A percentile compares a stretch with the other conserved stretches of the same genome.
phyloP scores from a whole-genome alignment of 371 early-diverging fungal species.

The Mucor sp. region DNA sequence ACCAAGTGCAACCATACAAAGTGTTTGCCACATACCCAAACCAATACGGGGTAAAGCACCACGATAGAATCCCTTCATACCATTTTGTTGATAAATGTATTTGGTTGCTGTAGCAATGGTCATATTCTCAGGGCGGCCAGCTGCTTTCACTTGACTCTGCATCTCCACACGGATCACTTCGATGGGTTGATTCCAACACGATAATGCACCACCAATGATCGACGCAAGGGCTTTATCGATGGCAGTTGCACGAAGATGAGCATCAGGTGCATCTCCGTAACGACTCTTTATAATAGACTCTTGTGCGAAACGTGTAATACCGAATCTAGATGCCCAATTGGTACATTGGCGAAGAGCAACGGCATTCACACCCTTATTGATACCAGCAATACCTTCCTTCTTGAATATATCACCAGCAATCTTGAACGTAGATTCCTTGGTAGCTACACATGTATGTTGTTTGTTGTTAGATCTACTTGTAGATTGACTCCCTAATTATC shows the following conservation, averaged over 20 bases:
- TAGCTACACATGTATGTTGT: constrained; percentile 27
- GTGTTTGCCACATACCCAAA: constrained; percentile 92
- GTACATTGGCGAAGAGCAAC: constrained; percentile 92
- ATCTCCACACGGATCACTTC: constrained; percentile 98
- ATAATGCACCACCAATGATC: constrained; percentile 85
- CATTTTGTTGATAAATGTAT: constrained; percentile 91
- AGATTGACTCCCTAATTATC: not conserved
- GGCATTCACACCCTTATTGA: constrained; percentile 94
- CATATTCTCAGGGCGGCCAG: constrained; percentile 87
- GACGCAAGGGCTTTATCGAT: constrained; percentile 78
- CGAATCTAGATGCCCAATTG: constrained; percentile 97
- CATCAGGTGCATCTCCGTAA: constrained; percentile 48
- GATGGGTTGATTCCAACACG: constrained; percentile 97
- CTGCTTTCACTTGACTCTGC: constrained; percentile 88
- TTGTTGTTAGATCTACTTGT: constrained; percentile 7
- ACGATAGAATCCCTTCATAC: constrained; percentile 90
- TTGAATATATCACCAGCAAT: constrained; percentile 89
- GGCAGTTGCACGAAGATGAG: constrained; percentile 40
- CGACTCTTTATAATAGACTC: constrained; percentile 63
- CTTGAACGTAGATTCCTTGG: constrained; percentile 72
- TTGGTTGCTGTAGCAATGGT: constrained; percentile 79
- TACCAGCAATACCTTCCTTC: constrained; percentile 91
- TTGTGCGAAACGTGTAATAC: constrained; percentile 86
- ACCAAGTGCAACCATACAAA: constrained; percentile 93
- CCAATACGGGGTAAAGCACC: constrained; percentile 92